These are phyloP conservation scores for Trichosphaerium sp. DNA, from an alignment of 78 protist species.

Conservation along the genomic window DNA sequence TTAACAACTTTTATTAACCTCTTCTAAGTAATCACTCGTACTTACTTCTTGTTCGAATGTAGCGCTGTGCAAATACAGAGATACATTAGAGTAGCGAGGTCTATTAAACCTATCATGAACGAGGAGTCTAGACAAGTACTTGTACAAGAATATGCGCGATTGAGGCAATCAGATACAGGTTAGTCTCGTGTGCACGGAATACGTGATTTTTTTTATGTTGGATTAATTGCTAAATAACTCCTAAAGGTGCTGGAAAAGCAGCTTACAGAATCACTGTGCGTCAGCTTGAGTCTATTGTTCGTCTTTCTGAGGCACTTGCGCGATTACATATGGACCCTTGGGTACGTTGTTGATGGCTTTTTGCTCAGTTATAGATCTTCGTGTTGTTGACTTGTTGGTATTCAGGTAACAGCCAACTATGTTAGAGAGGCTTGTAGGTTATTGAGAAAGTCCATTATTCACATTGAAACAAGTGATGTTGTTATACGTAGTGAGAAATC, in stretches of 20 bases:
- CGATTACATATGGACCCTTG: constrained; percentile 33
- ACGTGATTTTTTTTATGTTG: background rate
- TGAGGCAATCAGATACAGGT: constrained; percentile 29
- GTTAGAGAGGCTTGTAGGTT: constrained; percentile 48
- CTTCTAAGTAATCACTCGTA: background rate
- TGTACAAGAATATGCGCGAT: constrained; percentile 22
- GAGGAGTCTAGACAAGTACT: constrained; percentile 14
- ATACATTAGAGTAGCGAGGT: constrained; percentile 71
- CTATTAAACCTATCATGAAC: constrained; percentile 66
- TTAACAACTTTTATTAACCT: no score
- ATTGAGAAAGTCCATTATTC: constrained; percentile 49
- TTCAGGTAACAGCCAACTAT: constrained; percentile 1
- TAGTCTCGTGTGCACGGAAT: background rate
- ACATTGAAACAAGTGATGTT: constrained; percentile 36
- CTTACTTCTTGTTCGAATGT: constrained; percentile 27
- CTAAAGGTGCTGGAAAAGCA: background rate
- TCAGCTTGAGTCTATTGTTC: constrained; percentile 94
- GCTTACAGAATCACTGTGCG: constrained; percentile 90
- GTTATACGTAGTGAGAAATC: no score
- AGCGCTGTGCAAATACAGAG: constrained; percentile 53
- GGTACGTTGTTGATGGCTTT: constrained; percentile 2
- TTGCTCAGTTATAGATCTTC: background rate
- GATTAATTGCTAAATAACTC: background rate
- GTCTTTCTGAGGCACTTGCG: constrained; percentile 89
- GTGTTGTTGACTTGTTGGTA: background rate